Percentiles rank a stretch among this genome's conserved stretches.
Conservation (phyloP, 208 protist genomes). For the Trypanosoma cruzi region DNA sequence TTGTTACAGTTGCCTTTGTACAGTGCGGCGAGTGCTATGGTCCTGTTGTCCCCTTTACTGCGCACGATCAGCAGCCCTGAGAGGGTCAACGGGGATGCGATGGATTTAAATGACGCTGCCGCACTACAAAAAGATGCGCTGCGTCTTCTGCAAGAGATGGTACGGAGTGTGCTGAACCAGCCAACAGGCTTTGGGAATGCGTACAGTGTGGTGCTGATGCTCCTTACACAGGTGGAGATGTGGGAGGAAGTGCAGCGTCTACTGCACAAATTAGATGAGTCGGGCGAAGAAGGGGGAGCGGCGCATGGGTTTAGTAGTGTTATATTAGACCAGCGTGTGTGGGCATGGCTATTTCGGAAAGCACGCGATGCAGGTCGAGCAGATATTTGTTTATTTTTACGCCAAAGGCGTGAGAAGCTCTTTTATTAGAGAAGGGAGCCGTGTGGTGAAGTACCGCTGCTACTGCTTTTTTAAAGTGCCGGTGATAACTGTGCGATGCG, state of each 20-base stretch:
- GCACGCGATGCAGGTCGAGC: constrained; percentile 61
- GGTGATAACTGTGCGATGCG: too few species aligned
- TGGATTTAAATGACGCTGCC: not conserved
- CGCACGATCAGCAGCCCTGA: too few species aligned
- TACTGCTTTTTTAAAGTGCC: too few species aligned
- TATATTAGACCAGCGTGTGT: constrained; percentile 45
- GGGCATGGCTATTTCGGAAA: constrained; percentile 52
- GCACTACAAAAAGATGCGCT: not conserved
- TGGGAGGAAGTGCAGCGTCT: constrained; percentile 30
- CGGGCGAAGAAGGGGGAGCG: not conserved
- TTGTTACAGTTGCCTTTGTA: constrained; percentile 13
- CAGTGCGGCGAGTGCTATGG: constrained; percentile 4
- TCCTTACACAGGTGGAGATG: constrained; percentile 27
- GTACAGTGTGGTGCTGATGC: constrained; percentile 31
- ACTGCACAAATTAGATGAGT: constrained; percentile 15
- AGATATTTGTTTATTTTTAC: constrained; percentile 58
- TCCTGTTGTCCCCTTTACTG: constrained; percentile 15
- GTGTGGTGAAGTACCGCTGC: not conserved
- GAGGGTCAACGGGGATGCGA: not conserved
- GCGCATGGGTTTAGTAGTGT: constrained; percentile 22
- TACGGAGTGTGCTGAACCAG: constrained; percentile 17
- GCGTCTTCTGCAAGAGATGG: constrained; percentile 1
- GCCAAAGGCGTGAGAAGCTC: constrained; percentile 50
- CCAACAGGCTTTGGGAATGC: constrained; percentile 35
- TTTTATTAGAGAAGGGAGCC: constrained; percentile 57